Evolutionary conservation across 352 stramenopile genomes (phyloP).

Genomic region (Phytophthora agathidicida): DNA sequence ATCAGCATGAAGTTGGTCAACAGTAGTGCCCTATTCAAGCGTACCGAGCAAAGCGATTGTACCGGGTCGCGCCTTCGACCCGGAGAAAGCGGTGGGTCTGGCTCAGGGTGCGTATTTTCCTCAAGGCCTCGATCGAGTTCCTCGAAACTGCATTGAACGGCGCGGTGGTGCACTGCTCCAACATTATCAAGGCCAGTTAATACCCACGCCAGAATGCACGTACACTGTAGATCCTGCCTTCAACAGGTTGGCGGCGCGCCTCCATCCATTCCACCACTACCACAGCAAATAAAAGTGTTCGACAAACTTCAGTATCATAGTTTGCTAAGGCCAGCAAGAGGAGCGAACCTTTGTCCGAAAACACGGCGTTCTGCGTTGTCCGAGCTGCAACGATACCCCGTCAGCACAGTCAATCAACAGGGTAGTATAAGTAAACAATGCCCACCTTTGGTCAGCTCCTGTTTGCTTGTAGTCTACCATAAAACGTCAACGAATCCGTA

Average conservation of each 20-base stretch:
- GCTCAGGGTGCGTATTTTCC: constrained; percentile 11
- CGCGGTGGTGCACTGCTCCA: constrained; percentile 29
- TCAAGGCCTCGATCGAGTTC: constrained; percentile 10
- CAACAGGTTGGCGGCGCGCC: constrained; percentile 7
- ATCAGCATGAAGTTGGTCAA: background rate
- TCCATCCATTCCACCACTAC: constrained; percentile 44
- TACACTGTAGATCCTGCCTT: constrained; percentile 18
- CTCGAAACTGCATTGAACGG: constrained; percentile 33
- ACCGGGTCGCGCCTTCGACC: background rate
- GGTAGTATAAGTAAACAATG: background rate
- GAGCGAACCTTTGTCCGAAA: constrained; percentile 40
- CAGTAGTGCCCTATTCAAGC: background rate
- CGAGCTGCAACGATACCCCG: constrained; percentile 22
- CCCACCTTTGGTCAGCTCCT: constrained; percentile 58
- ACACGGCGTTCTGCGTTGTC: constrained; percentile 25
- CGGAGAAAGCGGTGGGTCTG: constrained; percentile 16
- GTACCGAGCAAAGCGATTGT: constrained; percentile 4
- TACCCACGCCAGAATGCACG: background rate
- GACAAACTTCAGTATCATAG: background rate
- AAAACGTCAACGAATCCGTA: background rate
- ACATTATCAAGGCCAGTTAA: constrained; percentile 3
- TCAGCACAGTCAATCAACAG: constrained; percentile 1
- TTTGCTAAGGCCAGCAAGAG: background rate
- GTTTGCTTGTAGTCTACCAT: constrained; percentile 56
- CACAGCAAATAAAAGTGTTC: constrained; percentile 3